A percentile compares a stretch with the other conserved stretches of the same genome.
Conservation (phyloP, 306 rosid genomes). For the Chamaecrista fasciculata region DNA sequence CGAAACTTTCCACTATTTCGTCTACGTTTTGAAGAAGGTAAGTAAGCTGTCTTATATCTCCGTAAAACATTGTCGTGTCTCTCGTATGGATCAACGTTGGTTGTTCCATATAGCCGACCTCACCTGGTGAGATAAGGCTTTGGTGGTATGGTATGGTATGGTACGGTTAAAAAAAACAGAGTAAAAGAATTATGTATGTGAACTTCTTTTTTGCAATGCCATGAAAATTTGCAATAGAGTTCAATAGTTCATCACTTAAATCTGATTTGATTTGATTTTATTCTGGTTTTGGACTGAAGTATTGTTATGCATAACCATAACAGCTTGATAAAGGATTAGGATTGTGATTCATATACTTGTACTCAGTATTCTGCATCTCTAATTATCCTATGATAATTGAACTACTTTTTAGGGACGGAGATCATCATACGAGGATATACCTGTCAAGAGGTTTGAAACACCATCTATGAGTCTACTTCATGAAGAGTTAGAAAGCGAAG, state of each 20-base stretch:
- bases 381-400: constrained; percentile 6
- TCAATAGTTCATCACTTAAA: background rate
- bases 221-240: too few relatives aligned
- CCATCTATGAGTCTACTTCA: constrained; percentile 55
- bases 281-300: constrained; percentile 18
- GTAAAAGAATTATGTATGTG: background rate
- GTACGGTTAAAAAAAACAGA: too few relatives aligned
- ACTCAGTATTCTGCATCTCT: constrained; percentile 13
- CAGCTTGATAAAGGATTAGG: background rate
- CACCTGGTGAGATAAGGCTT: too few relatives aligned
- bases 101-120: too few relatives aligned
- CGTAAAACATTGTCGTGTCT: too few relatives aligned
- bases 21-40: constrained; percentile 78
- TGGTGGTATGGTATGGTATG: too few relatives aligned
- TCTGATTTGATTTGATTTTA: background rate
- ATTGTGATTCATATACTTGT: constrained; percentile 2
- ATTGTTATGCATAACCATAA: background rate
- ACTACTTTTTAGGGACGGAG: constrained; percentile 63
- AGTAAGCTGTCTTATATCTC: constrained; percentile 24
- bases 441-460: constrained; percentile 41
- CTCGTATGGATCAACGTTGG: too few relatives aligned
- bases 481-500: constrained; percentile 87
- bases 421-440: constrained; percentile 29
- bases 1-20: constrained; percentile 85
- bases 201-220: constrained; percentile 6